These are phyloP conservation scores for Tulasnella calospora DNA, from an alignment of 768 basidiomycete genomes.

Conservation along the genomic window DNA sequence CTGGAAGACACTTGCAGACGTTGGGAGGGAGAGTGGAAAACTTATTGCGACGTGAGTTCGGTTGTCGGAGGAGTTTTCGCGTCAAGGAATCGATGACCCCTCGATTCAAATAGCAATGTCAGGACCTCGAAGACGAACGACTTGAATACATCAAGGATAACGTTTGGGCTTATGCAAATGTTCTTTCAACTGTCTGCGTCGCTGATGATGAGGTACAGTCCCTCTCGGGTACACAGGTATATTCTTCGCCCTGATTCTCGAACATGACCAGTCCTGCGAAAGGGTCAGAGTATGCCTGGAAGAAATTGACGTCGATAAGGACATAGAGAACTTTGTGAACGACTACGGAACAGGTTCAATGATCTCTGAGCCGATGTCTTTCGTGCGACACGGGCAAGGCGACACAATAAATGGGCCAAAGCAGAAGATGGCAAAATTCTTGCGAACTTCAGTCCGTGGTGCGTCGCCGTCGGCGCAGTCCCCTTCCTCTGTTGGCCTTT, in stretches of 20 bases:
- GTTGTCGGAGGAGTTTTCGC: too few relatives aligned
- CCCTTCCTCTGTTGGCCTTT: constrained; percentile 35
- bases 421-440: constrained; percentile 53
- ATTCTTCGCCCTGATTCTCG: neutral
- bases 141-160: constrained; percentile 91
- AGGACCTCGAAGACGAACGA: constrained; percentile 92
- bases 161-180: constrained; percentile 94
- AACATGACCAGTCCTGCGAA: constrained; percentile 72
- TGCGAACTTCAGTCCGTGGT: constrained; percentile 40
- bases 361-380: constrained; percentile 82
- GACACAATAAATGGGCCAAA: constrained; percentile 45
- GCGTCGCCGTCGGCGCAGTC: constrained; percentile 29
- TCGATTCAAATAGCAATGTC: constrained; percentile 48
- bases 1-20: constrained; percentile 70
- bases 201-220: constrained; percentile 82
- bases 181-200: constrained; percentile 89
- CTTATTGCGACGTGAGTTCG: constrained; percentile 67
- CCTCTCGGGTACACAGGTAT: too few relatives aligned
- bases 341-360: constrained; percentile 82
- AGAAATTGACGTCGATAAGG: constrained; percentile 78
- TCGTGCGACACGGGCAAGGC: constrained; percentile 50
- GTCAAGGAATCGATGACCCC: neutral
- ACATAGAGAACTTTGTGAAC: constrained; percentile 84
- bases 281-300: constrained; percentile 79
- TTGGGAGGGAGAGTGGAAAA: constrained; percentile 94